Base-by-base conservation (phyloP, 306 rosid species). In the Fragaria nilgerrensis region DNA sequence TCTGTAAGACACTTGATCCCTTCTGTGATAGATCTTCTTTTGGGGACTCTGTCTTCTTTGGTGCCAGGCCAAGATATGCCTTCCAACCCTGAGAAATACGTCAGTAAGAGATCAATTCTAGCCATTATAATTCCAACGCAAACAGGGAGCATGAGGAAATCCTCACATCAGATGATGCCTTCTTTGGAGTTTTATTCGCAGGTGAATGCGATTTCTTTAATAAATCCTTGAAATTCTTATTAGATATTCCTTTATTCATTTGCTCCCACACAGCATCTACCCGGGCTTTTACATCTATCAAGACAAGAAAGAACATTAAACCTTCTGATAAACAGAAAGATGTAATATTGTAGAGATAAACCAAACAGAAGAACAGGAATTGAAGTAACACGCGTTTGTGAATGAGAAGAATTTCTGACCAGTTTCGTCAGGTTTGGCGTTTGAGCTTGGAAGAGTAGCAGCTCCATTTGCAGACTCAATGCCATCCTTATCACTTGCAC, bases 201-300 rank as follows among this genome's bases (percentile, higher is more conserved):
- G 84, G 23, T 19, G 91, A 77, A 62, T 65, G 74, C 49, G 86
- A 73, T 81, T 84, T 90, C 88, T 83, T 87, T 16, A 82, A 83
- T 77, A 88, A 77, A 81, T 73, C 79, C 67, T 76, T 87, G 50
- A 88, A 85, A 10, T 69, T 55, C 79, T 92, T 81, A 39, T 70
- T 85, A 44, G 97, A 85, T 62, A 90, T 81, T 69, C 99, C 99
- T 86, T 92, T 95, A 79, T 91, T 84, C 99, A 95, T 95, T 81
- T 86, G 89, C 86, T 87, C 93, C 99, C 97, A 95, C 91, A 90
- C 77, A 4, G 90, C 91, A 88, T 92, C 92, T 56, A 86, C 99
- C 79, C 89, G 92, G 63, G 91, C 85, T 81, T 95, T 95, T 72
- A 76, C 76, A 76, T 86, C 97, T 92, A 80, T 68, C 53, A 86